Percentiles rank a stretch among this genome's conserved stretches.
Evolutionary conservation across 1,284 basidiomycete genomes (phyloP).

Genomic region (Cerioporus squamosus): DNA sequence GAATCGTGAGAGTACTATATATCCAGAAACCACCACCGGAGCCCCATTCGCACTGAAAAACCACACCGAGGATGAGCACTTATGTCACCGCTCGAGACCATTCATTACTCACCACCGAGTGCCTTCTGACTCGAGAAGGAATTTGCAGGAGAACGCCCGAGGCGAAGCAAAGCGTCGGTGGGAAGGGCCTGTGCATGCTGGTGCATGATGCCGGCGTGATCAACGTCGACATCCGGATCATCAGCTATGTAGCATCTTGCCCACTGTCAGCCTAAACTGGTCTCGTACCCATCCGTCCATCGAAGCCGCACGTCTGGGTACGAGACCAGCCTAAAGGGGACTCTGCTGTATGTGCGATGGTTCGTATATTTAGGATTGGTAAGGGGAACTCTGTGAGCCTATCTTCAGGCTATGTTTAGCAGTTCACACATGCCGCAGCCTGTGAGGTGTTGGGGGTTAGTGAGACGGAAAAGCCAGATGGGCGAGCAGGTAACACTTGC

Average conservation of each 20-base stretch:
- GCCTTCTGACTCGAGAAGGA: too few species aligned
- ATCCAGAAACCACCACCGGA: background rate
- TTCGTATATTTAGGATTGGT: background rate
- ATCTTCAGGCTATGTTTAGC: constrained; percentile 19
- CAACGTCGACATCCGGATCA: background rate
- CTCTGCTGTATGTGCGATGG: background rate
- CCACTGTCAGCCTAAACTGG: constrained; percentile 8
- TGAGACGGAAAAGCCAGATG: background rate
- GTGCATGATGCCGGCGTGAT: background rate
- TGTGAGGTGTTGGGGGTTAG: background rate
- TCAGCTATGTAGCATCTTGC: background rate
- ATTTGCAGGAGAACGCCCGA: too few species aligned
- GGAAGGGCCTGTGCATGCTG: background rate
- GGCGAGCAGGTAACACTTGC: background rate
- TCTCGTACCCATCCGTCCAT: too few species aligned
- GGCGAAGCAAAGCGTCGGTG: background rate
- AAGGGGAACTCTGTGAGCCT: constrained; percentile 17
- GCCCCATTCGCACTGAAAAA: background rate
- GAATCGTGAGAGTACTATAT: too few species aligned
- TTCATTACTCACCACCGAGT: background rate
- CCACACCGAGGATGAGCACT: background rate
- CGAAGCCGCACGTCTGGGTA: too few species aligned
- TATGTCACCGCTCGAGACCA: background rate
- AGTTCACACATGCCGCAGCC: constrained; percentile 11
- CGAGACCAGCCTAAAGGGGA: background rate